Base-by-base conservation (phyloP, 2,329 filamentous ascomycete genomes). In the Fusarium subtropicale region DNA sequence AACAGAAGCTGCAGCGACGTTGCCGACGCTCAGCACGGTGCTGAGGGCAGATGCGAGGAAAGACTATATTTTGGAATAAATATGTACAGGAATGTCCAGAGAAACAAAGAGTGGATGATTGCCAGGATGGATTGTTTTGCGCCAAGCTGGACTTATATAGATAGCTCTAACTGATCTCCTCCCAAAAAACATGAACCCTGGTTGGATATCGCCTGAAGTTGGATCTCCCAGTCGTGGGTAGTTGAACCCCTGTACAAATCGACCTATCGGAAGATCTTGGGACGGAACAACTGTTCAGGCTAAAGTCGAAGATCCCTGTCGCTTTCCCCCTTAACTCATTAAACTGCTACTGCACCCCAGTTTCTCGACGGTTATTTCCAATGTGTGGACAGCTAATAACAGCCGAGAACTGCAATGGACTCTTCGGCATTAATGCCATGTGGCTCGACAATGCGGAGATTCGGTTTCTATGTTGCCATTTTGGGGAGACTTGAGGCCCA, bases 11-110 rank as follows among this genome's bases (percentile, higher is more conserved):
- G n/a, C n/a, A n/a, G n/a, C n/a, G 4, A 74, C 76, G 20, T 72
- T 73, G 33, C 68, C 66, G 51, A 74, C 73, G 36, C 80, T 71
- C 12, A 69, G 24, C 10, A 62, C 46, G 31, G 59, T 9, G 39
- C 56, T 45, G 16, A 73, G 8, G 22, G 60, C 56, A 11, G 44
- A 24, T n/a, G 56, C 44, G 30, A 62, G 26, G n/a, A 68, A 48
- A 4, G 66, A 66, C 16, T 56, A 53, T 66, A 69, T 69, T 13
- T 20, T 54, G 33, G 41, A 15, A 16, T 9, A 36, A 20, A 7
- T 56, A 56, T 63, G 12, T 62, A 62, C 57, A 54, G 28, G 9
- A 12, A 31, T 63, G 12, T 54, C 15, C 7, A 16, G 13, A 42
- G 34, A 61, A 46, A 24, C 20, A 12, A 13, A 26, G 20, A 33